phyloP scores from a whole-genome alignment of 225 moss, liverwort and hornwort species.

The Marchantia paleacea region DNA sequence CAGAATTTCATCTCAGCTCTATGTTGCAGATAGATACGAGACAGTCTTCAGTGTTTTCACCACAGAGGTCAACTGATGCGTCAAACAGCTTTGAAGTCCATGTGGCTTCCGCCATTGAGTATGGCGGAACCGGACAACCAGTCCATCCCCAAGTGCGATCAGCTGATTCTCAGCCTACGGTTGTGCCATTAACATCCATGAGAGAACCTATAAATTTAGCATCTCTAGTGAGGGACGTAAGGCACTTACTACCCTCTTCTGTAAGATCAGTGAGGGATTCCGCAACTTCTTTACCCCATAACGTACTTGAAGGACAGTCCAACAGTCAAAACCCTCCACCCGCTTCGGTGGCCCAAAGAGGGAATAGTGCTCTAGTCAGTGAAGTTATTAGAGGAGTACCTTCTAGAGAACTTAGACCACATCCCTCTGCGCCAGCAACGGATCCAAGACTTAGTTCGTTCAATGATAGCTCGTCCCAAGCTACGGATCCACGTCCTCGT shows the following conservation, averaged over 20 bases:
- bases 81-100: slow-evolving; percentile 13
- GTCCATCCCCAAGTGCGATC: not conserved
- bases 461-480: slow-evolving; percentile 26
- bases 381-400: slow-evolving; percentile 8
- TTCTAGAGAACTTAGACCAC: slow-evolving; percentile 12
- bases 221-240: slow-evolving; percentile 23
- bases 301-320: slow-evolving; percentile 25
- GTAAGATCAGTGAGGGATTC: slow-evolving; percentile 20
- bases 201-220: slow-evolving; percentile 22
- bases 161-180: slow-evolving; percentile 24
- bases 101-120: slow-evolving; percentile 7
- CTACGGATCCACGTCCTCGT: slow-evolving; percentile 42
- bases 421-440: slow-evolving; percentile 15
- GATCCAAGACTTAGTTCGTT: slow-evolving; percentile 24
- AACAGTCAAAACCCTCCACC: slow-evolving; percentile 16
- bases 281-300: slow-evolving; percentile 6
- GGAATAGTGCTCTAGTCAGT: slow-evolving; percentile 10
- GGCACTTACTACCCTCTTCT: slow-evolving; percentile 19
- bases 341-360: slow-evolving; percentile 7
- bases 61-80: slow-evolving; percentile 12
- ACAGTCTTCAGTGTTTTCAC: slow-evolving; percentile 16
- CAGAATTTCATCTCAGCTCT: slow-evolving; percentile 19
- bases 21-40: slow-evolving; percentile 5
- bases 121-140: slow-evolving; percentile 12
- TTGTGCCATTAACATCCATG: not conserved